Conservation (phyloP, 495 filamentous ascomycete genomes). For the Aspergillus cavernicola region DNA sequence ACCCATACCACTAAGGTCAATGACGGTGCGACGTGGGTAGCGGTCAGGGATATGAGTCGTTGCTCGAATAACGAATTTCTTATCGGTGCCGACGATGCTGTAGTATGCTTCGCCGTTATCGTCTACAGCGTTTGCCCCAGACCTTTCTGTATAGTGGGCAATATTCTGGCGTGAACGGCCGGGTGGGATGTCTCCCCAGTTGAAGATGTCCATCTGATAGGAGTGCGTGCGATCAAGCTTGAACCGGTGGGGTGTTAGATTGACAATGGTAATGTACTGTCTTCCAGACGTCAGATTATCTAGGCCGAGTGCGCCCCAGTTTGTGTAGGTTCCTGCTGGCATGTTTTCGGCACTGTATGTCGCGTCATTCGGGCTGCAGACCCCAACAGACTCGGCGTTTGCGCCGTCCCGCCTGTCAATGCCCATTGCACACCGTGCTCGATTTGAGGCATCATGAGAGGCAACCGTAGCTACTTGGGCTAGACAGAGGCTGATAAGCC, state of each 20-base stretch:
- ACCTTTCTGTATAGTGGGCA: constrained; percentile 1
- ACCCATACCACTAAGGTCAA: constrained; percentile 12
- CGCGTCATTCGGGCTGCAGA: constrained; percentile 1
- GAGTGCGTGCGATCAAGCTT: constrained; percentile 10
- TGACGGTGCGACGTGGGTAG: constrained; percentile 9
- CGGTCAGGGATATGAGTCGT: constrained; percentile 9
- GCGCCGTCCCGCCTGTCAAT: background rate
- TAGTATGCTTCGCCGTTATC: constrained; percentile 12
- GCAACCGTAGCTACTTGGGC: background rate
- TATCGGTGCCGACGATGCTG: constrained; percentile 5
- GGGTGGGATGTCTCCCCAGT: constrained; percentile 11
- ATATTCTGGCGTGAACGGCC: constrained; percentile 10
- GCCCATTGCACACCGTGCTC: background rate
- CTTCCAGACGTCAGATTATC: constrained; percentile 1
- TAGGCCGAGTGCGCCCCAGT: constrained; percentile 5
- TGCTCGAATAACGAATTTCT: constrained; percentile 9
- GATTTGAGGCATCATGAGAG: background rate
- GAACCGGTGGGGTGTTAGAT: constrained; percentile 11
- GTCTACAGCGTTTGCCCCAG: constrained; percentile 2
- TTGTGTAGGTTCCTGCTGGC: constrained; percentile 8
- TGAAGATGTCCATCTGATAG: constrained; percentile 12
- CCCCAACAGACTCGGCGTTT: background rate
- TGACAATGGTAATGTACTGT: constrained; percentile 12
- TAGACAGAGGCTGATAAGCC: background rate
- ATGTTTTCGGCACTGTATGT: constrained; percentile 9